Conservation (phyloP, 345 rosid species). For the Eucalyptus cloeziana region DNA sequence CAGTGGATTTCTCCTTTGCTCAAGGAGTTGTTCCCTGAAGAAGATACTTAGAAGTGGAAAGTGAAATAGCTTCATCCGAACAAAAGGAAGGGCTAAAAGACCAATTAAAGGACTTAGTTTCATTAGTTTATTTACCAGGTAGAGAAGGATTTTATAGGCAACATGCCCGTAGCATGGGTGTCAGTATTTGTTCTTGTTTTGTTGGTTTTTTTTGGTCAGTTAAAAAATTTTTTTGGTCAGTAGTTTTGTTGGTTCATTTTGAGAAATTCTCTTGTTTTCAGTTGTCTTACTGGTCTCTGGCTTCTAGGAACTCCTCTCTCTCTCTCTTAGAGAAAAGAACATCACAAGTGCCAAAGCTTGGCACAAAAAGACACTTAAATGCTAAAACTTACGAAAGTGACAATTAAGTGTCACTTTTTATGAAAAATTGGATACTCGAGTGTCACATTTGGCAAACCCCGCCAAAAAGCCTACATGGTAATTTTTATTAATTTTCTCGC, state of each 20-base stretch:
- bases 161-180: not conserved
- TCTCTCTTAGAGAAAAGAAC: not conserved
- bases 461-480: rapidly evolving
- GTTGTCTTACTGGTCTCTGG: not conserved
- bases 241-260: not conserved
- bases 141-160: not conserved
- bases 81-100: not conserved
- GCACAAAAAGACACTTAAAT: too few species aligned
- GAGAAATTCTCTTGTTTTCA: not conserved
- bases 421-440: too few species aligned
- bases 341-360: too few species aligned
- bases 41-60: not conserved
- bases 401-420: too few species aligned
- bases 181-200: not conserved
- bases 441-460: too few species aligned
- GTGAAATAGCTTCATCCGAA: not conserved
- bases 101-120: not conserved
- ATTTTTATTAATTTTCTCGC: too few species aligned
- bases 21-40: constrained; percentile 75
- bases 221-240: too few species aligned
- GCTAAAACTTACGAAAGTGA: too few species aligned
- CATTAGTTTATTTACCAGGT: not conserved
- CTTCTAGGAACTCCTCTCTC: not conserved
- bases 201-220: too few species aligned
- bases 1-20: constrained; percentile 93